Conservation (phyloP, 176 grass and related monocot species). For the Musa schizocarpa region DNA sequence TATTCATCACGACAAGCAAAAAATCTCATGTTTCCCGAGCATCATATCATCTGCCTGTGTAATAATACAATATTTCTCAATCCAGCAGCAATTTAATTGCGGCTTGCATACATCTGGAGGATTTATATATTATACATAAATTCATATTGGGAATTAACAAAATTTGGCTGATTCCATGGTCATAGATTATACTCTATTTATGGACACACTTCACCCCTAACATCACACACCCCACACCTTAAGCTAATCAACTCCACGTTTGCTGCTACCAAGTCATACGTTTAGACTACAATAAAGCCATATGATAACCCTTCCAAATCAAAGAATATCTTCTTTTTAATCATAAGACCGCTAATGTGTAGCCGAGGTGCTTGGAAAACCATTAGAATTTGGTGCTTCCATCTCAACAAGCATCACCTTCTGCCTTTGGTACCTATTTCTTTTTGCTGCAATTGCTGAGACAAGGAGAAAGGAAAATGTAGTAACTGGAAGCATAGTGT, state of each 20-base stretch:
- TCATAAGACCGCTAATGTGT: background rate
- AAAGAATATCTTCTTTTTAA: background rate
- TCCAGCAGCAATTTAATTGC: too few relatives aligned
- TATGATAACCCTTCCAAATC: background rate
- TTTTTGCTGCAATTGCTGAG: conserved; percentile 80
- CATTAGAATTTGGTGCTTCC: conserved; percentile 62
- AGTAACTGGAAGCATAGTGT: background rate
- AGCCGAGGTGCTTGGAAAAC: conserved; percentile 21
- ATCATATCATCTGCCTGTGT: too few relatives aligned
- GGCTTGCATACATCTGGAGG: too few relatives aligned
- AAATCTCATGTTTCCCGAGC: too few relatives aligned
- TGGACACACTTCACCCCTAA: background rate
- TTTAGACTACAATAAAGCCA: background rate
- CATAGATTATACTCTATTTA: too few relatives aligned
- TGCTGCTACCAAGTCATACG: background rate
- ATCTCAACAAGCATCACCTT: conserved; percentile 94
- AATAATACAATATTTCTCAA: too few relatives aligned
- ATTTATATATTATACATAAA: too few relatives aligned
- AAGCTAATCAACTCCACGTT: background rate
- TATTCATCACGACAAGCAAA: too few relatives aligned
- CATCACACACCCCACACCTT: background rate
- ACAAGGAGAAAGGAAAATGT: background rate
- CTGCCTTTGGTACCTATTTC: conserved; percentile 85
- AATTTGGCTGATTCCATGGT: too few relatives aligned
- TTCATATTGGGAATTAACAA: too few relatives aligned